A percentile compares a stretch with the other conserved stretches of the same genome.
Evolutionary conservation across 352 stramenopile genomes (phyloP).

Genomic region (Pythium angustatum): DNA sequence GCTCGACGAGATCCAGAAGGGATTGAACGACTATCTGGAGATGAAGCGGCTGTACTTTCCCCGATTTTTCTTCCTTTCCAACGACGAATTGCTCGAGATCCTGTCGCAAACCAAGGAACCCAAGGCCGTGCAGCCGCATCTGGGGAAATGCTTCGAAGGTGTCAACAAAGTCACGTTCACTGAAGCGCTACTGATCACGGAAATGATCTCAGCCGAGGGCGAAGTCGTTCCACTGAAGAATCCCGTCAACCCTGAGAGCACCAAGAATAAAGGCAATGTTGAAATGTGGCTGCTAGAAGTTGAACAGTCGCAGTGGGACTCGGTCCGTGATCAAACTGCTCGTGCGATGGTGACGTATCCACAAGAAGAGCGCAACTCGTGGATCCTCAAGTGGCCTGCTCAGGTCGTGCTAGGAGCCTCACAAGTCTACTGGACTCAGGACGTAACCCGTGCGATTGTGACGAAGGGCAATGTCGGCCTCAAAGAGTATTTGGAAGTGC

Average conservation of each 20-base stretch:
- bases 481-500: conserved; percentile 68
- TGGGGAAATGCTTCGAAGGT: conserved; percentile 91
- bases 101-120: conserved; percentile 93
- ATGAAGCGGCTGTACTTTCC: conserved; percentile 89
- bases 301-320: conserved; percentile 91
- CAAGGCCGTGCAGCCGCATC: conserved; percentile 89
- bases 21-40: conserved; percentile 84
- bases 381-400: conserved; percentile 93
- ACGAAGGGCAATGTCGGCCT: conserved; percentile 69
- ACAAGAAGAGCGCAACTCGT: conserved; percentile 72
- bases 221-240: conserved; percentile 86
- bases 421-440: conserved; percentile 94
- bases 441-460: conserved; percentile 88
- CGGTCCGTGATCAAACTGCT: conserved; percentile 89
- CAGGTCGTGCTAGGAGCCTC: conserved; percentile 93
- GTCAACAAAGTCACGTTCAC: conserved; percentile 93
- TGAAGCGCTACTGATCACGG: conserved; percentile 89
- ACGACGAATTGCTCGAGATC: conserved; percentile 96
- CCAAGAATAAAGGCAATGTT: conserved; percentile 94
- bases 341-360: conserved; percentile 87
- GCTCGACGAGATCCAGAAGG: conserved; percentile 94
- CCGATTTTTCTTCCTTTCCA: conserved; percentile 95
- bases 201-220: conserved; percentile 94
- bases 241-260: conserved; percentile 89
- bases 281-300: conserved; percentile 95